Conservation (phyloP, 176 grass and related monocot genomes). For the Ensete ventricosum region DNA sequence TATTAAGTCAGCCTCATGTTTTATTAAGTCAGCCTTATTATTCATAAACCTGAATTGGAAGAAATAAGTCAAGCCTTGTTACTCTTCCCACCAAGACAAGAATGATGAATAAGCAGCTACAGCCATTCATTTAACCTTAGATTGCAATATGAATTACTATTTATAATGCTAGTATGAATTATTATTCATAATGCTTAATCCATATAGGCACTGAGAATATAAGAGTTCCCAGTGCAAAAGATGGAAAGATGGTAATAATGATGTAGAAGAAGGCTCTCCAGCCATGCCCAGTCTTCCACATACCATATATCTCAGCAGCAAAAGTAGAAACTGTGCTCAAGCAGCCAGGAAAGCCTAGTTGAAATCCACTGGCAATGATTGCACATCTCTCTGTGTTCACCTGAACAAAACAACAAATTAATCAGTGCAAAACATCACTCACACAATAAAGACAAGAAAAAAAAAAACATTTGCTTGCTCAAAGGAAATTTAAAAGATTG, state of each 20-base stretch:
- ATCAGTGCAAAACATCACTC: not conserved
- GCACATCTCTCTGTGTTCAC: constrained; percentile 48
- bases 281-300: constrained; percentile 70
- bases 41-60: too few species aligned
- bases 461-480: too few species aligned
- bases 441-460: not conserved
- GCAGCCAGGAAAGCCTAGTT: constrained; percentile 78
- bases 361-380: constrained; percentile 51
- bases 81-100: too few species aligned
- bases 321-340: constrained; percentile 97
- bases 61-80: too few species aligned
- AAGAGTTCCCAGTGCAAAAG: constrained; percentile 71
- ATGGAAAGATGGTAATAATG: constrained; percentile 42
- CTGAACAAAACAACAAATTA: constrained; percentile 21
- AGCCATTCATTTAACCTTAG: too few species aligned
- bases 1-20: too few species aligned
- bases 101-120: too few species aligned
- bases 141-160: too few species aligned
- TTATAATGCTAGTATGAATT: too few species aligned
- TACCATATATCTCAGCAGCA: constrained; percentile 74
- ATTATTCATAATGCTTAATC: constrained; percentile 32
- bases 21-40: too few species aligned
- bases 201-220: constrained; percentile 78
- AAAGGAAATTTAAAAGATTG: too few species aligned
- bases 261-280: constrained; percentile 61